These are phyloP conservation scores for Mucor racemosus DNA, from an alignment of 371 early-diverging fungal genomes.

Conservation along the genomic window DNA sequence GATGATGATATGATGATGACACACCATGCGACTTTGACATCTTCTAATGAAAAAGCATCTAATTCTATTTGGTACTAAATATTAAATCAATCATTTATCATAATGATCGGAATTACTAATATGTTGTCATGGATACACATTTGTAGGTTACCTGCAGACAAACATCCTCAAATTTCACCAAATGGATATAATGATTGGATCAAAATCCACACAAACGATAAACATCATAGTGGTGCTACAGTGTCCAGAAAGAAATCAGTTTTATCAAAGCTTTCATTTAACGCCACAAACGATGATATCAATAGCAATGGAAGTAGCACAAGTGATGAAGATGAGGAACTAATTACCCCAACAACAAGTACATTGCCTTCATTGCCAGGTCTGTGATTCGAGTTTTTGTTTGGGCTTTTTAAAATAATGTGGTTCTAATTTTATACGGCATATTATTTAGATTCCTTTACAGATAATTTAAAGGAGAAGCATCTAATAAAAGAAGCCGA, in stretches of 20 bases:
- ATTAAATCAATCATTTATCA: neutral
- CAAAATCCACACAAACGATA: conserved; percentile 25
- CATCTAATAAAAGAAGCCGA: neutral
- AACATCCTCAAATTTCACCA: conserved; percentile 46
- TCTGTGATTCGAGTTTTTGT: neutral
- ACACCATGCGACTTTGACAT: neutral
- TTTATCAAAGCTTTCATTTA: conserved; percentile 25
- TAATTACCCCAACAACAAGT: conserved; percentile 2
- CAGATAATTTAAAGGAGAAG: neutral
- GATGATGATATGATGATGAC: conserved; percentile 12
- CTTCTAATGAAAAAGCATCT: neutral
- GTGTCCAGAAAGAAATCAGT: conserved; percentile 34
- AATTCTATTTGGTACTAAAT: conserved; percentile 14
- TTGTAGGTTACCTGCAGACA: conserved; percentile 24
- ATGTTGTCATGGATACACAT: neutral
- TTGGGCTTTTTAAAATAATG: neutral
- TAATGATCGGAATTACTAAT: neutral
- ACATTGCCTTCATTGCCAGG: neutral
- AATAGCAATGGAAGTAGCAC: conserved; percentile 4
- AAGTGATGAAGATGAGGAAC: conserved; percentile 1
- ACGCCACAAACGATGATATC: conserved; percentile 18
- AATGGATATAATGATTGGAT: conserved; percentile 43
- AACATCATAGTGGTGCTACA: neutral
- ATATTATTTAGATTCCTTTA: neutral
- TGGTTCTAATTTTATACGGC: neutral